phyloP scores from a whole-genome alignment of 352 stramenopile species.

The Pythium aquatile region DNA sequence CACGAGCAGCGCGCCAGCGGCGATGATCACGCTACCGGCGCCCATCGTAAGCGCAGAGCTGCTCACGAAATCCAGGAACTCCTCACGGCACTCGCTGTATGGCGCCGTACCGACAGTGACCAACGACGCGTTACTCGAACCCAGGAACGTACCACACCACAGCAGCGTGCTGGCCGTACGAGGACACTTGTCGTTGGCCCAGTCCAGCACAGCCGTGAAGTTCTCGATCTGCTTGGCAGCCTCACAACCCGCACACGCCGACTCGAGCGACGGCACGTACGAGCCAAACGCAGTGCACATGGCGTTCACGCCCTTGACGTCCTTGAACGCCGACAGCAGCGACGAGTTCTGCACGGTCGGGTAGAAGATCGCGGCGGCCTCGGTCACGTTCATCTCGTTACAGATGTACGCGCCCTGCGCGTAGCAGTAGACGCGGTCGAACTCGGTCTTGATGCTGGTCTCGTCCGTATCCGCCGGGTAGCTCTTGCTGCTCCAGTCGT shows the following conservation, averaged over 20 bases:
- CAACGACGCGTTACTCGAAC: slow-evolving; percentile 17
- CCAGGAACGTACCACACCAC: slow-evolving; percentile 67
- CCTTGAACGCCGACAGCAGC: slow-evolving; percentile 35
- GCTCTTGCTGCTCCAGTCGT: slow-evolving; percentile 43
- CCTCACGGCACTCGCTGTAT: slow-evolving; percentile 44
- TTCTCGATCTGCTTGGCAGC: slow-evolving; percentile 56
- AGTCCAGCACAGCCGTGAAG: slow-evolving; percentile 73
- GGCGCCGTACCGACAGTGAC: slow-evolving; percentile 32
- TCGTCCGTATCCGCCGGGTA: slow-evolving; percentile 58
- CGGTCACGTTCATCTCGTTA: slow-evolving; percentile 50
- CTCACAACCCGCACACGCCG: slow-evolving; percentile 51
- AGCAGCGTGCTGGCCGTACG: slow-evolving; percentile 44
- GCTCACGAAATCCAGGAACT: slow-evolving; percentile 49
- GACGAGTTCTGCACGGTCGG: slow-evolving; percentile 31
- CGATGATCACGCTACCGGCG: slow-evolving; percentile 38
- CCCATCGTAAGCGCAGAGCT: slow-evolving; percentile 40
- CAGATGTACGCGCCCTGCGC: slow-evolving; percentile 71
- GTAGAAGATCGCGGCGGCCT: slow-evolving; percentile 51
- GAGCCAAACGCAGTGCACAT: slow-evolving; percentile 51
- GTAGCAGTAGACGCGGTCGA: slow-evolving; percentile 74
- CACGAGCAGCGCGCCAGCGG: slow-evolving; percentile 39
- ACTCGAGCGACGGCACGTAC: slow-evolving; percentile 36
- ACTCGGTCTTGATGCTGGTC: slow-evolving; percentile 48
- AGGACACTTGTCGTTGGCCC: slow-evolving; percentile 76
- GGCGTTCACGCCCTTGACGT: slow-evolving; percentile 49